Percentiles rank a stretch among this genome's conserved stretches.
These are phyloP conservation scores for Debaryomycetaceae sp. DNA, from an alignment of 1,139 yeast species.

Conservation along the genomic window DNA sequence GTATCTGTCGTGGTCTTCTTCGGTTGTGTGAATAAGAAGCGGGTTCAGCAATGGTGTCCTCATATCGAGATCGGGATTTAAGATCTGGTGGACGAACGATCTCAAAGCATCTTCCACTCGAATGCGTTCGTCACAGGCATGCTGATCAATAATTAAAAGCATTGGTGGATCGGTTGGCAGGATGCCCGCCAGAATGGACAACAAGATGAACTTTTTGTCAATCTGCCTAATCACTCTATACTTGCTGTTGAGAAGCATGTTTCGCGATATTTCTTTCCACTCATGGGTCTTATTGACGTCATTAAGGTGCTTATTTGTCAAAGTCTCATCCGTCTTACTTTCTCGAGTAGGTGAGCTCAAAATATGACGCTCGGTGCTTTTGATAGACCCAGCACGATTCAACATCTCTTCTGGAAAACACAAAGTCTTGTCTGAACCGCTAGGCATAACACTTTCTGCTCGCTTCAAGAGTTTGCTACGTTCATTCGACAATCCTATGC, in stretches of 20 bases:
- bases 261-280: neutral
- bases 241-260: slow-evolving; percentile 1
- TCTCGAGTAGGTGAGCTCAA: neutral
- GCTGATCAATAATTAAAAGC: slow-evolving; percentile 61
- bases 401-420: neutral
- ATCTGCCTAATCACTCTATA: slow-evolving; percentile 44
- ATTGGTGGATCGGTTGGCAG: slow-evolving; percentile 4
- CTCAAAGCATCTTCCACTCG: slow-evolving; percentile 46
- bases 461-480: neutral
- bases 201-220: slow-evolving; percentile 56
- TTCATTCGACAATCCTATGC: slow-evolving; percentile 14
- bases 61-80: slow-evolving; percentile 11
- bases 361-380: neutral
- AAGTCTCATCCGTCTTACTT: neutral
- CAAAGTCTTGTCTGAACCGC: neutral
- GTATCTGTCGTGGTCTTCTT: slow-evolving; percentile 28
- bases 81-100: slow-evolving; percentile 22
- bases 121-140: slow-evolving; percentile 74
- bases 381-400: too few species aligned
- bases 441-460: neutral
- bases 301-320: neutral
- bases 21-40: slow-evolving; percentile 16
- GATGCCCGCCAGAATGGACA: slow-evolving; percentile 14
- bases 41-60: slow-evolving; percentile 9
- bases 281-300: neutral